Evolutionary conservation across 2,329 filamentous ascomycete genomes (phyloP).

Genomic region (Endocalyx cinctus): DNA sequence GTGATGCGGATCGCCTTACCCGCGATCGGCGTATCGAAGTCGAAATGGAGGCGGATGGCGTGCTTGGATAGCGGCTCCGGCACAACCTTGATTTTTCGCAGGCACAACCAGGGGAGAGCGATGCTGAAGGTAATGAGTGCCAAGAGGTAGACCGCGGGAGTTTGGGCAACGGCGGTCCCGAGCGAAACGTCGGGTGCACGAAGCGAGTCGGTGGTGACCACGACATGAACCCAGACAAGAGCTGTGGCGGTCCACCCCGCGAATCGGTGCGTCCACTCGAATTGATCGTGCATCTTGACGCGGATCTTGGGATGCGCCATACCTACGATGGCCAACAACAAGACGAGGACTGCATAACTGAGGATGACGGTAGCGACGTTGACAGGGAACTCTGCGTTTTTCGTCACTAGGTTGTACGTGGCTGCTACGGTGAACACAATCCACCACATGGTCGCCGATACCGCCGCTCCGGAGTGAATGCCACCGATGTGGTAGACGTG

Average conservation of each 20-base stretch:
- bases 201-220: slow-evolving; percentile 48
- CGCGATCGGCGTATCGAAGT: slow-evolving; percentile 54
- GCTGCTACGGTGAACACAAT: slow-evolving; percentile 28
- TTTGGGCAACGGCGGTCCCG: slow-evolving; percentile 32
- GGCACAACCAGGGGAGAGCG: slow-evolving; percentile 67
- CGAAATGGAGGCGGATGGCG: slow-evolving; percentile 66
- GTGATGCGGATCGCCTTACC: slow-evolving; percentile 57
- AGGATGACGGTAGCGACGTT: slow-evolving; percentile 12
- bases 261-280: slow-evolving; percentile 69
- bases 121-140: slow-evolving; percentile 59
- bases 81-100: slow-evolving; percentile 63
- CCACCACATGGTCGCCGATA: slow-evolving; percentile 40
- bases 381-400: slow-evolving; percentile 9
- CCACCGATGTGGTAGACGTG: slow-evolving; percentile 51
- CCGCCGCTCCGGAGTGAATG: slow-evolving; percentile 45
- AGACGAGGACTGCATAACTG: slow-evolving; percentile 13
- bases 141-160: slow-evolving; percentile 62
- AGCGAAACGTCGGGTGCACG: slow-evolving; percentile 21
- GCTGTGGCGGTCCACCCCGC: slow-evolving; percentile 64
- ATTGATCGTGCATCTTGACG: slow-evolving; percentile 34
- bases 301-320: slow-evolving; percentile 17
- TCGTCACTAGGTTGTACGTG: slow-evolving; percentile 27
- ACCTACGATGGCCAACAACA: slow-evolving; percentile 12
- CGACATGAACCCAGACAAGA: slow-evolving; percentile 60
- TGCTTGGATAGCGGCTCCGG: slow-evolving; percentile 66